Evolutionary conservation across 805 yeast genomes (phyloP).

Genomic region (Wickerhamomyces sydowiorum): DNA sequence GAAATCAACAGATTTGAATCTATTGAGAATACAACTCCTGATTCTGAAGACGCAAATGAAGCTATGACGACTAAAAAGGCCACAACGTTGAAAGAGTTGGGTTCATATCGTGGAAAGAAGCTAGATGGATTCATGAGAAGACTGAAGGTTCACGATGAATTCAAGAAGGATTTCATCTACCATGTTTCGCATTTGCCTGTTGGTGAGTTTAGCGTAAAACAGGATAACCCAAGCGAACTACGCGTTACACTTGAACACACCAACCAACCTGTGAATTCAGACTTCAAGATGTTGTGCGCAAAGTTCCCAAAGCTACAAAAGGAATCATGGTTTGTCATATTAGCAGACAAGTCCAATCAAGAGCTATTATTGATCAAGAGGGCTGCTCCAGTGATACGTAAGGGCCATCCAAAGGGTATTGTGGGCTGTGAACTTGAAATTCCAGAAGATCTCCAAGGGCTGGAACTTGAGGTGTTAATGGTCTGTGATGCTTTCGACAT

Average conservation of each 20-base stretch:
- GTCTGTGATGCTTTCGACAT: conserved; percentile 68
- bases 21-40: neutral
- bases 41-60: neutral
- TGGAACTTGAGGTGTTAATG: conserved; percentile 38
- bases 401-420: conserved; percentile 22
- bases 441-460: conserved; percentile 43
- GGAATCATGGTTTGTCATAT: conserved; percentile 86
- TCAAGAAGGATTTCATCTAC: conserved; percentile 42
- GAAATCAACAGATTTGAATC: conserved; percentile 4
- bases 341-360: conserved; percentile 41
- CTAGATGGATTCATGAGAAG: conserved; percentile 25
- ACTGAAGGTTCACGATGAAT: conserved; percentile 36
- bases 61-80: neutral
- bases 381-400: conserved; percentile 50
- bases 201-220: conserved; percentile 38
- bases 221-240: conserved; percentile 30
- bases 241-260: conserved; percentile 46
- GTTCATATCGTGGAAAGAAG: conserved; percentile 30
- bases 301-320: conserved; percentile 86
- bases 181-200: conserved; percentile 59
- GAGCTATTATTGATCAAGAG: conserved; percentile 68
- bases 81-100: conserved; percentile 9
- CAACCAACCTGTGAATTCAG: conserved; percentile 40
- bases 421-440: conserved; percentile 40
- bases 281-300: conserved; percentile 68